A percentile compares a stretch with the other conserved stretches of the same genome.
Conservation (phyloP, 2,329 filamentous ascomycete species). For the Nannizzia gypsea region DNA sequence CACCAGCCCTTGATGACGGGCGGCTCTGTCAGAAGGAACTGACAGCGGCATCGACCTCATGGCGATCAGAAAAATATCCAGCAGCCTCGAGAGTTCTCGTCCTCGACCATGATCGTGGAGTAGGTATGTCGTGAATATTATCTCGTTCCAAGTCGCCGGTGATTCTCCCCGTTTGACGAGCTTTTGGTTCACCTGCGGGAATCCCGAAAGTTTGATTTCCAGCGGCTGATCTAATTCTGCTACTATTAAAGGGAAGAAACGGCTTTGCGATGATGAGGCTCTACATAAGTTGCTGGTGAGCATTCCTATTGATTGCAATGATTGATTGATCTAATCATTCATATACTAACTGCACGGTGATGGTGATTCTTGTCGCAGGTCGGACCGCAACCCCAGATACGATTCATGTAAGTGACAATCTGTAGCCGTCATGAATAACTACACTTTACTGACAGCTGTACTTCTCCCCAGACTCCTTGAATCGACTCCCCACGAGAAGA, state of each 20-base stretch:
- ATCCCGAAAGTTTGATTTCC: conserved; percentile 9
- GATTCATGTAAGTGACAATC: conserved; percentile 6
- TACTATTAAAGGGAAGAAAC: conserved; percentile 3
- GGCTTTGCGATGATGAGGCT: conserved; percentile 8
- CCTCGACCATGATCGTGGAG: conserved; percentile 8
- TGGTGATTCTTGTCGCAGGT: neutral
- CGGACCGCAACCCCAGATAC: conserved; percentile 9
- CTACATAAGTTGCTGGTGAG: conserved; percentile 8
- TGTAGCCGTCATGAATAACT: neutral
- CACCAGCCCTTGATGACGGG: conserved; percentile 10
- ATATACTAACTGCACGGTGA: neutral
- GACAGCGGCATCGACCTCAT: conserved; percentile 7
- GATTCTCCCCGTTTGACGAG: neutral
- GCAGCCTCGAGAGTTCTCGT: conserved; percentile 7
- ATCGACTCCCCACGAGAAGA: conserved; percentile 10
- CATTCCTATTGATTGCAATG: neutral
- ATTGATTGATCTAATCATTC: neutral
- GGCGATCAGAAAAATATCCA: conserved; percentile 11
- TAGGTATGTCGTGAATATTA: conserved; percentile 6
- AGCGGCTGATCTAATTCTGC: neutral
- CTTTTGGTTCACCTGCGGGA: conserved; percentile 4
- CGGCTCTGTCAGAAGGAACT: conserved; percentile 10
- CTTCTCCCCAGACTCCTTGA: conserved; percentile 6
- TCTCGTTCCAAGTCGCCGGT: neutral
- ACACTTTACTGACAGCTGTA: neutral